Conservation (phyloP, 331 rosid species). For the Rosa hybrid region DNA sequence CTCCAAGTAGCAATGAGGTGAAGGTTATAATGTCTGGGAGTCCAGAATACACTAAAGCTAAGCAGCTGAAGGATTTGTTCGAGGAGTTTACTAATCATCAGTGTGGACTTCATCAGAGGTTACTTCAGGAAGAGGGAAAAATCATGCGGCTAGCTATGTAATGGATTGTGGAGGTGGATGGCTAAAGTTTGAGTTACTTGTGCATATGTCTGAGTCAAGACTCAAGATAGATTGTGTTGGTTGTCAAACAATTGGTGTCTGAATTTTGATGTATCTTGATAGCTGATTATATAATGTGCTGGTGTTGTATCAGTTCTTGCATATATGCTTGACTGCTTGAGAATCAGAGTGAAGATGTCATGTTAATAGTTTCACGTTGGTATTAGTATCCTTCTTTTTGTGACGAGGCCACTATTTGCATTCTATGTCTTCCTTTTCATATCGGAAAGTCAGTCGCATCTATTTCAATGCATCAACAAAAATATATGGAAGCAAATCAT, state of each 20-base stretch:
- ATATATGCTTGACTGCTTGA: not conserved
- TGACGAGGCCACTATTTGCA: too few species aligned
- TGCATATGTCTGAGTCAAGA: not conserved
- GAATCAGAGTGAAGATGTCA: not conserved
- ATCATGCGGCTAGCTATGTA: not conserved
- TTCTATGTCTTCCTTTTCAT: too few species aligned
- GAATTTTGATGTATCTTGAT: not conserved
- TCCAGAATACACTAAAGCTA: not conserved
- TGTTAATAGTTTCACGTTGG: not conserved
- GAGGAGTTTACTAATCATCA: conserved; percentile 1
- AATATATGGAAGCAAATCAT: too few species aligned
- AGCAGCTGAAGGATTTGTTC: not conserved
- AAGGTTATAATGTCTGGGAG: not conserved
- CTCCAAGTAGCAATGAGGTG: not conserved
- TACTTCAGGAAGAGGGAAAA: not conserved
- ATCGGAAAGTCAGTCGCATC: too few species aligned
- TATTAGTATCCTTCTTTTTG: not conserved
- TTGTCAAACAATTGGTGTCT: not conserved
- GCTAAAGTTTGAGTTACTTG: not conserved
- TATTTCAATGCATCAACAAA: too few species aligned
- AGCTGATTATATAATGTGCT: not conserved
- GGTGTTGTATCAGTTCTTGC: not conserved
- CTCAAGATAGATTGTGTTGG: not conserved
- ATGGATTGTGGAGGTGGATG: not conserved
- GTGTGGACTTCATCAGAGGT: not conserved